Evolutionary conservation across 768 basidiomycete genomes (phyloP).

Genomic region (Zangia roseola): DNA sequence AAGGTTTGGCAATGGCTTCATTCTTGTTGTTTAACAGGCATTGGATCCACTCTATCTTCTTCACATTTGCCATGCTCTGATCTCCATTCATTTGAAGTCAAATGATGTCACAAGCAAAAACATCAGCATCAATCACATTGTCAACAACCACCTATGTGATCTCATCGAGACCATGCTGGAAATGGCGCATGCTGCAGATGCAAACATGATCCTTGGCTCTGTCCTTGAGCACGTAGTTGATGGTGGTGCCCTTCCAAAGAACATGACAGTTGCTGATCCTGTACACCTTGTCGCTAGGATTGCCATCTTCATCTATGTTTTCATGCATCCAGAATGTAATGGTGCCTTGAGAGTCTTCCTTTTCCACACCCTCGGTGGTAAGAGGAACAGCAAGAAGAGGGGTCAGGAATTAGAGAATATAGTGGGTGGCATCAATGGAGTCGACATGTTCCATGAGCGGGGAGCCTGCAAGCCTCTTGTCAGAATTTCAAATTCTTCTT

Average conservation of each 20-base stretch:
- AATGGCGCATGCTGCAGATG: conserved; percentile 31
- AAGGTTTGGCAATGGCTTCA: conserved; percentile 13
- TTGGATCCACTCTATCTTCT: conserved; percentile 1
- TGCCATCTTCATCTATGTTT: conserved; percentile 21
- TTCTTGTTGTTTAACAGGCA: conserved; percentile 3
- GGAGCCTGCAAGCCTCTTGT: conserved; percentile 21
- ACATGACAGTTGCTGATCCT: conserved; percentile 33
- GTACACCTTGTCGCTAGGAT: conserved; percentile 26
- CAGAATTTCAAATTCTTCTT: no score
- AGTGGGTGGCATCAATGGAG: conserved; percentile 26
- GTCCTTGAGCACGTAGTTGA: conserved; percentile 30
- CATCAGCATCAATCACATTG: conserved; percentile 14
- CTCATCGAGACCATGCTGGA: conserved; percentile 35
- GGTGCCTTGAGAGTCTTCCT: conserved; percentile 30
- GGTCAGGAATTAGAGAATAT: conserved; percentile 34
- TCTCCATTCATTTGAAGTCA: conserved; percentile 19
- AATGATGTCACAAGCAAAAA: conserved; percentile 21
- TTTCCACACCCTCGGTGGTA: conserved; percentile 20
- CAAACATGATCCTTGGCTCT: conserved; percentile 30
- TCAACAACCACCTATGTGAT: conserved; percentile 23
- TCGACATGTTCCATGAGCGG: conserved; percentile 12
- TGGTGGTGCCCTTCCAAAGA: conserved; percentile 22
- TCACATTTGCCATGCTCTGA: conserved; percentile 15
- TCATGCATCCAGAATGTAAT: conserved; percentile 32
- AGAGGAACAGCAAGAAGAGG: conserved; percentile 35